phyloP scores from a whole-genome alignment of 768 basidiomycete genomes.

The Sporobolomyces phaffii region DNA sequence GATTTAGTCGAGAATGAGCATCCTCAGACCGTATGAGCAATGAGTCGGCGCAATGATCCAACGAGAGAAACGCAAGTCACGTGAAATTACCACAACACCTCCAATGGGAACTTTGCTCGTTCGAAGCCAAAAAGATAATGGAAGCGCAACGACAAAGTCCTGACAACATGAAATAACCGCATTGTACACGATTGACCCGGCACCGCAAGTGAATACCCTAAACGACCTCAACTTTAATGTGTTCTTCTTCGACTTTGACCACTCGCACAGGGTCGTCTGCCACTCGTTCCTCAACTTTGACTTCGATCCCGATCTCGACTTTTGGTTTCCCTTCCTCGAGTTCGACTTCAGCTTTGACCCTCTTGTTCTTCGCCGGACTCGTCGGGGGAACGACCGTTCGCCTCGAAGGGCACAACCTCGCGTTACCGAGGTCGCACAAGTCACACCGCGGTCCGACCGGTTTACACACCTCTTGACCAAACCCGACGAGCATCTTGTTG shows the following conservation, averaged over 20 bases:
- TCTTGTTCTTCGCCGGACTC: background rate
- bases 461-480: conserved; percentile 41
- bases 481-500: conserved; percentile 43
- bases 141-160: no score
- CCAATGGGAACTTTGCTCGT: no score
- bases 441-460: conserved; percentile 39
- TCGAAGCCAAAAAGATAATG: no score
- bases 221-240: conserved; percentile 6
- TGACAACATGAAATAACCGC: no score
- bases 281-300: no score
- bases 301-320: background rate
- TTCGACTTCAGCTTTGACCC: conserved; percentile 2
- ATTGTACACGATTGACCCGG: no score
- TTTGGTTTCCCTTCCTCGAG: background rate
- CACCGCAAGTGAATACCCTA: background rate
- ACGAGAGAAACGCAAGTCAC: no score
- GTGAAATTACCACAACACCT: no score
- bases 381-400: conserved; percentile 3
- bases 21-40: no score
- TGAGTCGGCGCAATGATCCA: no score
- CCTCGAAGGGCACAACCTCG: conserved; percentile 24
- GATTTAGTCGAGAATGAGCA: no score
- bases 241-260: background rate
- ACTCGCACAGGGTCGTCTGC: no score
- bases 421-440: conserved; percentile 18